Percentiles rank a stretch among this genome's conserved stretches.
Evolutionary conservation across 768 basidiomycete species (phyloP).

Genomic region (Serendipita sp.): DNA sequence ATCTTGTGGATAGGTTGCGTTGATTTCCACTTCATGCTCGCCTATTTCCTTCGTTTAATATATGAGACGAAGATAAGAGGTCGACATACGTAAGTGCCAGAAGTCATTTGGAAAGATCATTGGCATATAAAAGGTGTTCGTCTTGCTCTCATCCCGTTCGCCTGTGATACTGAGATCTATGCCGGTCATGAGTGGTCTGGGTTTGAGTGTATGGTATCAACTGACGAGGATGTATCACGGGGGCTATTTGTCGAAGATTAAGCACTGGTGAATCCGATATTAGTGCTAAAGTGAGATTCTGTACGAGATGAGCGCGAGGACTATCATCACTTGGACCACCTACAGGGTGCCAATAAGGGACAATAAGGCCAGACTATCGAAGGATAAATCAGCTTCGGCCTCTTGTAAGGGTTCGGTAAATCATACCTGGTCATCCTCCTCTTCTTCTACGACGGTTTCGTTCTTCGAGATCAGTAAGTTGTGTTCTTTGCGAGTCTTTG

Average conservation of each 20-base stretch:
- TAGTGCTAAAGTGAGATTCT: constrained; percentile 81
- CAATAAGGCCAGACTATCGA: constrained; percentile 38
- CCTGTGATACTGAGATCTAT: constrained; percentile 23
- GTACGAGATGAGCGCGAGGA: constrained; percentile 10
- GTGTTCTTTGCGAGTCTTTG: constrained; percentile 64
- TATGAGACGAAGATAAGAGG: not conserved
- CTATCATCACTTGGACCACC: constrained; percentile 11
- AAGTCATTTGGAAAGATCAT: constrained; percentile 90
- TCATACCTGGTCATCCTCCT: constrained; percentile 35
- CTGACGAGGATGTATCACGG: constrained; percentile 46
- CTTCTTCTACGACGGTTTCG: constrained; percentile 19
- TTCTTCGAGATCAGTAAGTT: constrained; percentile 40
- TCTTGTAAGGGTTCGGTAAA: constrained; percentile 9
- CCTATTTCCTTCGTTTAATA: constrained; percentile 13
- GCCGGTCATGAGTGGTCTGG: constrained; percentile 4
- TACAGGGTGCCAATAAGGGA: constrained; percentile 74
- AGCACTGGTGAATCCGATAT: constrained; percentile 52
- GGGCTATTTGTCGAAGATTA: constrained; percentile 37
- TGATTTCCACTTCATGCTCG: constrained; percentile 70
- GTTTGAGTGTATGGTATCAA: constrained; percentile 11
- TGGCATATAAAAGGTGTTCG: constrained; percentile 63
- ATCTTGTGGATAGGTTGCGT: constrained; percentile 47
- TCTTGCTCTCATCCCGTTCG: constrained; percentile 45
- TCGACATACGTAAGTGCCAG: constrained; percentile 43
- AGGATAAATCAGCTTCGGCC: constrained; percentile 7